These are phyloP conservation scores for Penicillium psychrofluorescens DNA, from an alignment of 495 filamentous ascomycete species.

Conservation along the genomic window DNA sequence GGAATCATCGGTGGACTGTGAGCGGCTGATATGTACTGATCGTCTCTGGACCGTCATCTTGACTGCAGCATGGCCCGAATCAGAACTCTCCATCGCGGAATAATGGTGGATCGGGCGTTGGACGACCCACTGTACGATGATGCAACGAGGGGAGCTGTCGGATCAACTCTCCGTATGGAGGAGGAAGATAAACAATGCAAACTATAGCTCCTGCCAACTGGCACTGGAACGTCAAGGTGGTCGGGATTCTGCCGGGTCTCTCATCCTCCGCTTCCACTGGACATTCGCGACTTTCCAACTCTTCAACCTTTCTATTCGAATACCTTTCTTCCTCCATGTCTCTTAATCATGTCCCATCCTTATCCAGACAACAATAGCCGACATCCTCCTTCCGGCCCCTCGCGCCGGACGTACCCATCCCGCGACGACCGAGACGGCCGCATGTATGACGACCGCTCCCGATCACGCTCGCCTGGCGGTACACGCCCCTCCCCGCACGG, in stretches of 20 bases:
- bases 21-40: constrained; percentile 4
- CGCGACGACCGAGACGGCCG: constrained; percentile 34
- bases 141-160: constrained; percentile 4
- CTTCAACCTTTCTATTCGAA: background rate
- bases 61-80: constrained; percentile 4
- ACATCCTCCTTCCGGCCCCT: constrained; percentile 15
- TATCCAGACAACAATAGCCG: constrained; percentile 20
- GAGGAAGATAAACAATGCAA: no score
- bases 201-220: no score
- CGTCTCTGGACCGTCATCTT: constrained; percentile 5
- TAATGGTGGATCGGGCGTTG: no score
- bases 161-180: background rate
- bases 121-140: background rate
- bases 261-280: no score
- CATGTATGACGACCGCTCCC: constrained; percentile 45
- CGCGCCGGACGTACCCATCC: constrained; percentile 20
- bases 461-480: constrained; percentile 41
- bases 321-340: constrained; percentile 1
- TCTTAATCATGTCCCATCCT: constrained; percentile 24
- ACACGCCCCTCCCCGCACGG: constrained; percentile 39
- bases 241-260: constrained; percentile 6
- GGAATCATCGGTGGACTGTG: constrained; percentile 12
- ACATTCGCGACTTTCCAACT: background rate
- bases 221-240: background rate
- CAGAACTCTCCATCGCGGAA: constrained; percentile 1